phyloP scores from a whole-genome alignment of 495 filamentous ascomycete genomes.

The Podospora bellae-mahoneyi region DNA sequence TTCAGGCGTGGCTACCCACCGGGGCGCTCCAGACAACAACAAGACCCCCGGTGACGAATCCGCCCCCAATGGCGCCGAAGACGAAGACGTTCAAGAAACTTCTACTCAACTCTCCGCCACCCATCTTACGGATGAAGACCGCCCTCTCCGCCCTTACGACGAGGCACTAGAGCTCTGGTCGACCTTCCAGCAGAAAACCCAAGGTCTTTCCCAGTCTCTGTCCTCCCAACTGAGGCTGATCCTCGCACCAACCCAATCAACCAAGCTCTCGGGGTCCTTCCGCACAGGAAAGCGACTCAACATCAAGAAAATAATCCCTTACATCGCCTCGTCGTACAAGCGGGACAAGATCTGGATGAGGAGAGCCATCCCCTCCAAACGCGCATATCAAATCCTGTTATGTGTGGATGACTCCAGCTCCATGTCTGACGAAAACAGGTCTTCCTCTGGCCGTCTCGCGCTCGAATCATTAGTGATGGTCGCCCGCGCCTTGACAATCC shows the following conservation, averaged over 20 bases:
- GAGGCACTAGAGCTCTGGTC: constrained; percentile 81
- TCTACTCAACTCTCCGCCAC: constrained; percentile 71
- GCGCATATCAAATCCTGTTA: constrained; percentile 93
- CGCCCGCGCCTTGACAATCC: constrained; percentile 75
- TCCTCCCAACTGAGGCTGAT: constrained; percentile 95
- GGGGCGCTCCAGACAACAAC: constrained; percentile 42
- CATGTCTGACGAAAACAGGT: constrained; percentile 66
- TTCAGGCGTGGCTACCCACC: constrained; percentile 47
- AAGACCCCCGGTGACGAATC: constrained; percentile 30
- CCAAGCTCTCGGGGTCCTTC: constrained; percentile 95
- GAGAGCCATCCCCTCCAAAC: constrained; percentile 81
- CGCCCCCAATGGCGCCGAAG: constrained; percentile 31
- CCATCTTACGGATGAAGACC: constrained; percentile 54
- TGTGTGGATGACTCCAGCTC: constrained; percentile 93
- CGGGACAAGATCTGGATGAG: constrained; percentile 99
- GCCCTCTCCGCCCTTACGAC: constrained; percentile 39
- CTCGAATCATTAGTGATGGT: constrained; percentile 91
- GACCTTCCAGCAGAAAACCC: constrained; percentile 76
- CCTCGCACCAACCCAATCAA: constrained; percentile 87
- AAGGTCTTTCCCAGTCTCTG: constrained; percentile 76
- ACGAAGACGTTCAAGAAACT: constrained; percentile 65
- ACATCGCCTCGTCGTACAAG: constrained; percentile 96
- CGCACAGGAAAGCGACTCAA: constrained; percentile 97
- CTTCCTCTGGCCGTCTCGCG: constrained; percentile 63
- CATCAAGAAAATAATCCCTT: constrained; percentile 98